Conservation (phyloP, 371 early-diverging fungal genomes). For the Paramicrosporidium saccamoebae region DNA sequence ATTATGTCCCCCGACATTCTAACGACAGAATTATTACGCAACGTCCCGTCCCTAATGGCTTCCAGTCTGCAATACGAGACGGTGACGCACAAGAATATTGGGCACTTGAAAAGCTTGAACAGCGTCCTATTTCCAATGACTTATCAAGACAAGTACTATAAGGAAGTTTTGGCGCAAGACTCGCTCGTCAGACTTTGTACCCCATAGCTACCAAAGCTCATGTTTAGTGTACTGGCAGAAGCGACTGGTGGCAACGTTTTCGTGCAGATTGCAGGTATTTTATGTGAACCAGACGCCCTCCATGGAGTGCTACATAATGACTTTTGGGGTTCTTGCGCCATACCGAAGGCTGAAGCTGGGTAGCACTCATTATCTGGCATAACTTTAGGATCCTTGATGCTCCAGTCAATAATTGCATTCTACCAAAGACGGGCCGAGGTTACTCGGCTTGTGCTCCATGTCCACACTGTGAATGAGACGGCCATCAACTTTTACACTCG, state of each 20-base stretch:
- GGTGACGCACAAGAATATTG: constrained; percentile 24
- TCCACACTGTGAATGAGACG: constrained; percentile 44
- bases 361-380: constrained; percentile 4
- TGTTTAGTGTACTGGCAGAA: neutral
- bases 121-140: constrained; percentile 44
- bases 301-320: constrained; percentile 86
- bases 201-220: no score
- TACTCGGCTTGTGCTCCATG: constrained; percentile 39
- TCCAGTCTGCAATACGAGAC: constrained; percentile 2
- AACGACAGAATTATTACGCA: no score
- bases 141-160: constrained; percentile 46
- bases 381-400: constrained; percentile 3
- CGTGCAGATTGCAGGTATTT: no score
- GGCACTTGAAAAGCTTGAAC: constrained; percentile 35
- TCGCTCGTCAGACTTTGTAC: constrained; percentile 36
- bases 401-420: constrained; percentile 2
- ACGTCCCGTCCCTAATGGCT: no score
- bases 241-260: neutral
- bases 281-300: no score
- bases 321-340: constrained; percentile 59
- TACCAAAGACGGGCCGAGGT: constrained; percentile 8
- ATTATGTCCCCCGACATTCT: no score
- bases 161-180: constrained; percentile 21
- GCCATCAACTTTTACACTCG: constrained; percentile 62
- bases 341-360: constrained; percentile 51